phyloP scores from a whole-genome alignment of 208 protist species.

The Jaenimonas drosophilae region DNA sequence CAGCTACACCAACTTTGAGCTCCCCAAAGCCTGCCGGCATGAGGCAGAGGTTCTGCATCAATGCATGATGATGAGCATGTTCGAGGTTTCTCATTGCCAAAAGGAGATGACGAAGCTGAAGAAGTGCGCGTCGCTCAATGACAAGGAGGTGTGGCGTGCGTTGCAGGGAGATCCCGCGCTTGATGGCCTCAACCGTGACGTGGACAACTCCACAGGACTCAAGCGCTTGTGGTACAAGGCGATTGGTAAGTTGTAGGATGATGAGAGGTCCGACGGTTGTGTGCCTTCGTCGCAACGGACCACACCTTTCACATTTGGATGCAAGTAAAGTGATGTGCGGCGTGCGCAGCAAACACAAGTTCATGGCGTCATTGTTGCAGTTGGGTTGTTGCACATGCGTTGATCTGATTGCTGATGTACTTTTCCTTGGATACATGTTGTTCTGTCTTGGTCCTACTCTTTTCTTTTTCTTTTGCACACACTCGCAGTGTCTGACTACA shows the following conservation, averaged over 20 bases:
- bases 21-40: constrained; percentile 31
- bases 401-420: not conserved
- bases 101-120: constrained; percentile 69
- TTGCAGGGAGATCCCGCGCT: constrained; percentile 53
- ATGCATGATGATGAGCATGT: constrained; percentile 89
- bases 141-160: constrained; percentile 33
- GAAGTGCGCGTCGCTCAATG: constrained; percentile 44
- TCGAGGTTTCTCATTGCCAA: constrained; percentile 67
- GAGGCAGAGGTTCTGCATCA: constrained; percentile 76
- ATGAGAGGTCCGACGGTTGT: too few species aligned
- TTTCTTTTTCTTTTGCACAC: constrained; percentile 4
- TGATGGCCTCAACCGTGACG: constrained; percentile 13
- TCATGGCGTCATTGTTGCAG: not conserved
- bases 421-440: constrained; percentile 2
- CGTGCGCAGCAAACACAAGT: not conserved
- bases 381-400: too few species aligned
- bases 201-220: constrained; percentile 48
- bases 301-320: too few species aligned
- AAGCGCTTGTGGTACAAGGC: constrained; percentile 65
- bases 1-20: constrained; percentile 53
- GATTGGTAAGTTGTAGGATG: constrained; percentile 79
- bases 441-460: not conserved
- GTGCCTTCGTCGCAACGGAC: too few species aligned
- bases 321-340: not conserved
- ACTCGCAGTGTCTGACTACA: not conserved